Conservation (phyloP, 208 protist genomes). For the Histomonas meleagridis region DNA sequence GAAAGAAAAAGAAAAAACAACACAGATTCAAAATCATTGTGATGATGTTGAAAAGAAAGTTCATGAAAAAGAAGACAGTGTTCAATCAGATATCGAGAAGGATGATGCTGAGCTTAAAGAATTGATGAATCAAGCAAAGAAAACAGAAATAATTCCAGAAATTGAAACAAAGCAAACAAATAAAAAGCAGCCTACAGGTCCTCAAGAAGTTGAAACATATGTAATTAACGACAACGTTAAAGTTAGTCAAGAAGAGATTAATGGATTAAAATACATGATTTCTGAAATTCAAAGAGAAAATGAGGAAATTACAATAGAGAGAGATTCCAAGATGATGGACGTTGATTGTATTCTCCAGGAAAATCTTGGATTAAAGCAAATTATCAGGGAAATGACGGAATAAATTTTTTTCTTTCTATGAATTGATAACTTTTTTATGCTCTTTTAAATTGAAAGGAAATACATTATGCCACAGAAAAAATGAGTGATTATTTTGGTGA, state of each 20-base stretch:
- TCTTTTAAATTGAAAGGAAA: no score
- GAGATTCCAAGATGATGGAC: constrained; percentile 3
- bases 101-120: neutral
- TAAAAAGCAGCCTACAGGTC: neutral
- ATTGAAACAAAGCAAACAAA: neutral
- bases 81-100: neutral
- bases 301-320: neutral
- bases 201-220: neutral
- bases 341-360: neutral
- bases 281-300: neutral
- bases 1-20: neutral
- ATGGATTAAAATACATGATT: neutral
- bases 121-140: neutral
- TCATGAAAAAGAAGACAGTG: neutral
- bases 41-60: neutral
- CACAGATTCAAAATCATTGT: neutral
- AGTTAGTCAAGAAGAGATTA: neutral
- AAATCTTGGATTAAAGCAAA: constrained; percentile 30
- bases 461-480: no score
- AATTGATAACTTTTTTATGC: no score
- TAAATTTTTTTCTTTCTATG: no score
- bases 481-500: no score
- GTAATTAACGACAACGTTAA: neutral
- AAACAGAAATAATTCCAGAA: neutral
- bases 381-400: neutral